These are phyloP conservation scores for Candida frijolesensis DNA, from an alignment of 1,139 yeast genomes.

Conservation along the genomic window DNA sequence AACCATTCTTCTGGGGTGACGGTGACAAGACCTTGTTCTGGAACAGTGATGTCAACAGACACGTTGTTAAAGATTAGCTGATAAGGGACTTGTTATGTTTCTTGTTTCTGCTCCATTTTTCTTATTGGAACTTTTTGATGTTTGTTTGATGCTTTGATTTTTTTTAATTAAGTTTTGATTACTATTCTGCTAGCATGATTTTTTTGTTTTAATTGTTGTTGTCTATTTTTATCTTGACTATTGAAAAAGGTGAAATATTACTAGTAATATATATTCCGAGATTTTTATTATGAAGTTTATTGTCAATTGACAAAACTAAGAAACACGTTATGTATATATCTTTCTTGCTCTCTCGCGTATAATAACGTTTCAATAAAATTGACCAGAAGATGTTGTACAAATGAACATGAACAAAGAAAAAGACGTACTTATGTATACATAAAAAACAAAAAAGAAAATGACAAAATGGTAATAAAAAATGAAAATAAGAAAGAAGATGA, in stretches of 20 bases:
- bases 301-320: background rate
- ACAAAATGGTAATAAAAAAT: background rate
- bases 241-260: background rate
- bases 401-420: background rate
- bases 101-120: background rate
- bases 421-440: conserved; percentile 1
- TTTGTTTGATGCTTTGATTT: background rate
- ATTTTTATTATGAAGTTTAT: background rate
- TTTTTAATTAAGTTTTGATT: background rate
- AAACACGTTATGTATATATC: background rate
- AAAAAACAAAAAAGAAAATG: background rate
- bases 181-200: background rate
- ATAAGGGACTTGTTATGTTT: background rate
- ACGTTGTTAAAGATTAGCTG: conserved; percentile 37
- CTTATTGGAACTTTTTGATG: background rate
- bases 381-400: background rate
- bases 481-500: background rate
- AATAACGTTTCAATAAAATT: background rate
- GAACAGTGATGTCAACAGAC: conserved; percentile 91
- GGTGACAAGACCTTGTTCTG: conserved; percentile 97
- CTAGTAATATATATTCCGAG: conserved; percentile 7
- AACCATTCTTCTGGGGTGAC: conserved; percentile 96
- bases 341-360: background rate
- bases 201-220: background rate
- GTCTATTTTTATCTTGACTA: background rate